Base-by-base conservation (phyloP, 176 grass and related monocot genomes). In the Tillandsia fasciculata region DNA sequence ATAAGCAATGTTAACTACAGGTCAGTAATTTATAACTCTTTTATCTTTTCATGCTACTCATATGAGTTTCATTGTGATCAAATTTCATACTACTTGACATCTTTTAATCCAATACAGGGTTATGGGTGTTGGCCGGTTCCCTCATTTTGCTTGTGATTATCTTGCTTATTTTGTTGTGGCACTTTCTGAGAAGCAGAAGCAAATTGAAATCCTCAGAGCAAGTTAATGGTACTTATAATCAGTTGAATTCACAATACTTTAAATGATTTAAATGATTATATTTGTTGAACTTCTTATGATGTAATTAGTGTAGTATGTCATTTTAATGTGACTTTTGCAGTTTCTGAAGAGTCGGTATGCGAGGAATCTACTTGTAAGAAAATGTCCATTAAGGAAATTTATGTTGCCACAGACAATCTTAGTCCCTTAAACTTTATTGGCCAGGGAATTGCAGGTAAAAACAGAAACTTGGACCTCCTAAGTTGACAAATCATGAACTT, bases 391-490 rank as follows among this genome's bases (percentile, higher is more conserved):
- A 91, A 82, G 71, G 84, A 91, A 57, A 91, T 91, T 68, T 77
- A 82, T 49, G 6, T 72, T 10, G 78, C 88, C 59, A 87, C 84
- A 74, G 70, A 84, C 23, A 79, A 67, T 26, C 48, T 91, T 26
- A 84, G 42, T 52, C 67, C 76, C 27, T 63, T 80, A 42, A 91
- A 87, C 22, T 53, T 79, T 63, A 87, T 91, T 3, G 88, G 88
- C 11, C 84, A 91, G 78, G 88, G 84, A 47, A 82, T 82, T 70
- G 84, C 88, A 73, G 88, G 88, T 87, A 71, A 57, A 14, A 67
- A n/a, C 10, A 67, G 26, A 47, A 67, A 14, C 24, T 67, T 13
- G 8, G 29, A 67, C 64, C 12, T 10, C 22, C 18, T 15, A 26
- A 47, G 67, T 71, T 13, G 56, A 57, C 29, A 33, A 33, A 33